Evolutionary conservation across 176 grass and related monocot genomes (phyloP).

Genomic region (Eragrostis nindensis): DNA sequence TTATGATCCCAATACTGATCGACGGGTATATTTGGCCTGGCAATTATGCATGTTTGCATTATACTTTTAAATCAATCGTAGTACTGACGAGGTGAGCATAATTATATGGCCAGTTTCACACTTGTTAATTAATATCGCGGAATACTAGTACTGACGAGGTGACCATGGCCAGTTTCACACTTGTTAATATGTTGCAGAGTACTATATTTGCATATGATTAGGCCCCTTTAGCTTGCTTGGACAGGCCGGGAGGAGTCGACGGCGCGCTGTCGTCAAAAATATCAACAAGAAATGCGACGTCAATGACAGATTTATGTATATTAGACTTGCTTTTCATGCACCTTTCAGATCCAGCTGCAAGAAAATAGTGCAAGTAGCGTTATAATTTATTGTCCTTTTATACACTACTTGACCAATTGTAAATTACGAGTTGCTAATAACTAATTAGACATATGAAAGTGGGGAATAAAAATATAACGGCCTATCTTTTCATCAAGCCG

Average conservation of each 20-base stretch:
- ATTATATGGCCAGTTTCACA: no score
- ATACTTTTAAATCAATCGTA: not conserved
- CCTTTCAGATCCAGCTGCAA: not conserved
- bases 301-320: not conserved
- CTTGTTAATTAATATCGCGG: no score
- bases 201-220: not conserved
- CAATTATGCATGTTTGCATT: not conserved
- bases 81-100: not conserved
- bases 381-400: not conserved
- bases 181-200: not conserved
- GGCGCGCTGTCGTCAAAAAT: not conserved
- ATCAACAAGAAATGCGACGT: not conserved
- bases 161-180: not conserved
- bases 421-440: not conserved
- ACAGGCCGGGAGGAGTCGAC: not conserved
- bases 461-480: not conserved
- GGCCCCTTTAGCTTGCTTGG: not conserved
- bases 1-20: not conserved
- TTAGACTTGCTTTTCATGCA: not conserved
- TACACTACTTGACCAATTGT: not conserved
- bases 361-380: not conserved
- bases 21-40: not conserved
- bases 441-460: not conserved
- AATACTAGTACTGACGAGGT: no score
- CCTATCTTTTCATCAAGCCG: not conserved